Base-by-base conservation (phyloP, 148 eudicot genomes). In the Limonium bicolor region DNA sequence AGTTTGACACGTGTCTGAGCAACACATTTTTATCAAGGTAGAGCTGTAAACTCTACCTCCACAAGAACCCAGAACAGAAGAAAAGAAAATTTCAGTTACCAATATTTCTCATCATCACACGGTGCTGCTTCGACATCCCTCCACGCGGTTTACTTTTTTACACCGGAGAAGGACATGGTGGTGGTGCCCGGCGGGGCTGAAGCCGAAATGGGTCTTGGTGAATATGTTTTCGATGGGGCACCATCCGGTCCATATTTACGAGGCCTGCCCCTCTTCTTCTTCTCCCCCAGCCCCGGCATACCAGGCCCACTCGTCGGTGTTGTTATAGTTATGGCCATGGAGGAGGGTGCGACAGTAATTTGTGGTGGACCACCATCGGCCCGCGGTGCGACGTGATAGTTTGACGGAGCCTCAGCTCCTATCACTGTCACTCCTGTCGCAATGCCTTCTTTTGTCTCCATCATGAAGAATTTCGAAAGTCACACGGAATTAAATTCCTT, bases 191-290 rank as follows among this genome's bases (percentile, higher is more conserved):
- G 56, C 13, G 78, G 70, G 51, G 65, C 66, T 12, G 87, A 47
- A 0, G 56, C 50, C 21, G 76, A 62, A 50, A 65, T 26, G 10
- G 67, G 70, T 52, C 22, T 54, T 49, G 78, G 67, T 1, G 74
- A 62, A 53, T 60, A 50, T 22, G 62, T 26, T 36, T 50, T 61
- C 10, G 27, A 28, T 29, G 38, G 34, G 25, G 51, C 34, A 16
- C 74, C 80, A 46, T 65, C 80, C 0, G 80, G 71, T 2, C 56
- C 71, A 43, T 81, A 81, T 56, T 73, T 81, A 34, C 92, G 61
- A 39, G 92, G 92, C 40, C 92, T 60, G 7, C 84, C 84, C 45
- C 76, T 65, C 72, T 77, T 81, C 73, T 81, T 81, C 67, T 63
- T 77, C 46, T 60, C 92, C 55, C 47, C 23, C 8, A 48, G 21